phyloP scores from a whole-genome alignment of 306 rosid species.

The Dryas octopetala region DNA sequence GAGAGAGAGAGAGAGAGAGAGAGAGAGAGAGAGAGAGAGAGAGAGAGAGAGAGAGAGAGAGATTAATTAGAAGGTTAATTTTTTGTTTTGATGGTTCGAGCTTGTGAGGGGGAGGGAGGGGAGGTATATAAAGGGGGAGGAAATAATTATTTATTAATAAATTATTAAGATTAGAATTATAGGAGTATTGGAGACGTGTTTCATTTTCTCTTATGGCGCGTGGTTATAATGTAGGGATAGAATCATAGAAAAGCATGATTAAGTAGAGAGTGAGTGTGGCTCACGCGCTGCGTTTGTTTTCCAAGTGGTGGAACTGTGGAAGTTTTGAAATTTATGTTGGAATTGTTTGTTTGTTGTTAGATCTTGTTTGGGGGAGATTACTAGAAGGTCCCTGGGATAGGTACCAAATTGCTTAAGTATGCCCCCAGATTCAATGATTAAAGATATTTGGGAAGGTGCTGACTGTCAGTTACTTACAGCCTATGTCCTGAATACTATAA shows the following conservation, averaged over 20 bases:
- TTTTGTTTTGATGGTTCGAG: slow-evolving; percentile 16
- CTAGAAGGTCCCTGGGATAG: slow-evolving; percentile 20
- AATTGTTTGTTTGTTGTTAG: neutral
- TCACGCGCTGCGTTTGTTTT: slow-evolving; percentile 7
- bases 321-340: neutral
- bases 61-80: neutral
- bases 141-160: slow-evolving; percentile 31
- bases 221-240: neutral
- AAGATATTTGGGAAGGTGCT: slow-evolving; percentile 23
- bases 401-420: slow-evolving; percentile 32
- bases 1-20: slow-evolving; percentile 4
- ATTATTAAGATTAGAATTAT: slow-evolving; percentile 12
- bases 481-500: slow-evolving; percentile 12
- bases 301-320: neutral
- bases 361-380: slow-evolving; percentile 5
- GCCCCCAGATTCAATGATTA: slow-evolving; percentile 27
- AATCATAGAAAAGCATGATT: neutral
- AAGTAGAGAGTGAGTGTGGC: neutral
- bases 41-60: slow-evolving; percentile 12
- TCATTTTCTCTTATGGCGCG: slow-evolving; percentile 14
- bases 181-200: neutral
- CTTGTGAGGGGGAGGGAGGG: slow-evolving; percentile 2
- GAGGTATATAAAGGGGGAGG: slow-evolving; percentile 36
- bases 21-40: slow-evolving; percentile 6
- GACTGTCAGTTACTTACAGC: neutral